Base-by-base conservation (phyloP, 768 basidiomycete genomes). In the Grammothele lineata region DNA sequence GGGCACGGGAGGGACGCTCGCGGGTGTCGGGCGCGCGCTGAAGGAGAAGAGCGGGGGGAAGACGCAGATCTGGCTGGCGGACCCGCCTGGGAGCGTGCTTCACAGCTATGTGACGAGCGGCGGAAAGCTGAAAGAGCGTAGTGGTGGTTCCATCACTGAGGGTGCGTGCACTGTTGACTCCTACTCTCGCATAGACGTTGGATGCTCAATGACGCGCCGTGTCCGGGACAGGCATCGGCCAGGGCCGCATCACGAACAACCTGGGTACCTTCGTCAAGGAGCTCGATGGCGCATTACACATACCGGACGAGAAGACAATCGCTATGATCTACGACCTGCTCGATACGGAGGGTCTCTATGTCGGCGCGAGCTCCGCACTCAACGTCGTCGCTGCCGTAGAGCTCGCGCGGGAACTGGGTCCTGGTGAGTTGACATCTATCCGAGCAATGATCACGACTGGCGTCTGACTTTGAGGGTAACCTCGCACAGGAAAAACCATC, bases 341-440 rank as follows among this genome's bases (percentile, higher is more conserved):
- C 37, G 89, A 97, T 60, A 78, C 82, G 11, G 96, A 97, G 63
- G 96, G 96, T 0, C 60, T 99, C 32, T 99, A 99, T 68, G 68
- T 99, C 36, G 96, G 96, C 10, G 94, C 94, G 3, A 93, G 89
- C 52, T 85, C 91, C 5, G 92, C 96, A 1, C 68, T 98, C 52
- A 99, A 99, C 62, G 92, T 96, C 18, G 93, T 92, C 32, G 92
- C 95, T 9, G 94, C 95, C 0, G 81, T 82, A 11, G 86, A 98
- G 62, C 76, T 98, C 18, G 94, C 92, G 2, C 74, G 78, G 54
- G 84, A 81, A 58, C 73, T 97, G 1, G 94, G 91, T 15, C 85
- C 82, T 72, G 94, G 94, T 78, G 61, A 8, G 35, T 36, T 19
- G 8, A 32, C 12, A 37, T 18, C 32, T 45, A n/a, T 18, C 10